Percentiles rank a stretch among this genome's conserved stretches.
phyloP scores from a whole-genome alignment of 2,329 filamentous ascomycete genomes.

The Nakataea oryzae region DNA sequence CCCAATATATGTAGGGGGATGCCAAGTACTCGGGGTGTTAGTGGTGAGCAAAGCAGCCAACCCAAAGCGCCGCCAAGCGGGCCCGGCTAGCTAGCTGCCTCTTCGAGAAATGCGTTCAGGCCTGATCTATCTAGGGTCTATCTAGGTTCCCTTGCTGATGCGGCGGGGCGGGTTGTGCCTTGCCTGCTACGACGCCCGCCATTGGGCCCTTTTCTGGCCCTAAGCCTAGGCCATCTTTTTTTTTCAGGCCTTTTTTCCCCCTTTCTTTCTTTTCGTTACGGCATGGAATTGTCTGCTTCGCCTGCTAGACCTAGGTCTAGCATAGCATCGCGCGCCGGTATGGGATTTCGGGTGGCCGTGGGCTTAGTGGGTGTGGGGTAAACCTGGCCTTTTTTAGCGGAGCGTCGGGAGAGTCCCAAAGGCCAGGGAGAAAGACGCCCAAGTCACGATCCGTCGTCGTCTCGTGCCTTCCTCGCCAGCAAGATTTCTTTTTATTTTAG shows the following conservation, averaged over 20 bases:
- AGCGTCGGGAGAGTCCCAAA: not conserved
- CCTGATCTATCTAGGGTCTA: too few relatives aligned
- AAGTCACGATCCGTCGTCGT: not conserved
- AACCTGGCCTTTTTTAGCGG: too few relatives aligned
- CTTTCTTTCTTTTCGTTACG: not conserved
- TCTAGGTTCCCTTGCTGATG: not conserved
- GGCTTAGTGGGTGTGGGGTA: not conserved
- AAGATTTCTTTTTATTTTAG: too few relatives aligned
- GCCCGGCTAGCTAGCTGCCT: not conserved
- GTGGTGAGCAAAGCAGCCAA: not conserved
- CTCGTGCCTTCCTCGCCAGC: not conserved
- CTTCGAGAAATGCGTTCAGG: not conserved
- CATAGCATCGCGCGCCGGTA: not conserved
- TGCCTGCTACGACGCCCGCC: not conserved
- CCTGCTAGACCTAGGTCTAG: too few relatives aligned
- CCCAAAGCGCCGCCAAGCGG: not conserved
- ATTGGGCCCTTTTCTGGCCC: not conserved
- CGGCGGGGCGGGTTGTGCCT: not conserved
- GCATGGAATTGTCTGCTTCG: too few relatives aligned
- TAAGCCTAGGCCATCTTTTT: too few relatives aligned
- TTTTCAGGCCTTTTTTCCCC: not conserved
- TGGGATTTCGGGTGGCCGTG: not conserved
- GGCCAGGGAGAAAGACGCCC: not conserved
- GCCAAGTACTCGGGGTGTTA: too few relatives aligned
- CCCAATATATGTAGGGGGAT: too few relatives aligned